Conservation (phyloP, 306 rosid species). For the Macrotyloma uniflorum region DNA sequence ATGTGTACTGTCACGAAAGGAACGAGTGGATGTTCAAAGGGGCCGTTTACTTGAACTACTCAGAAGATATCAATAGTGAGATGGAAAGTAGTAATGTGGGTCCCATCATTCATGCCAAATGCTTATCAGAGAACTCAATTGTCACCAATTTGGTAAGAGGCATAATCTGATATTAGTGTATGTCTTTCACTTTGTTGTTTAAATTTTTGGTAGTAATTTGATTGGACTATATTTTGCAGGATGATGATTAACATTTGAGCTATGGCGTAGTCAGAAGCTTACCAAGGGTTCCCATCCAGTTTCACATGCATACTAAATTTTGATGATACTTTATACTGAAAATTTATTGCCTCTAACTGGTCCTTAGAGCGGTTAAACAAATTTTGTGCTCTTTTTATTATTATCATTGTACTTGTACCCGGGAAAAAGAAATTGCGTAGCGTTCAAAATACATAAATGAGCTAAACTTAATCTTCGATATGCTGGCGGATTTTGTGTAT, state of each 20-base stretch:
- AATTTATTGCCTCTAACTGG: slow-evolving; percentile 51
- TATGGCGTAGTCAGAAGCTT: slow-evolving; percentile 36
- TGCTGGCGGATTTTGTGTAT: slow-evolving; percentile 23
- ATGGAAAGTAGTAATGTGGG: slow-evolving; percentile 49
- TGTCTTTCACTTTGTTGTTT: slow-evolving; percentile 12
- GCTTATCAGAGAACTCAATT: slow-evolving; percentile 65
- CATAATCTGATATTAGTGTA: slow-evolving; percentile 15
- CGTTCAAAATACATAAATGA: slow-evolving; percentile 45
- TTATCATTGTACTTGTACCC: slow-evolving; percentile 25
- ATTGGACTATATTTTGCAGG: slow-evolving; percentile 56
- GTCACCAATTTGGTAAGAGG: slow-evolving; percentile 60
- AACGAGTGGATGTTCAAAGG: slow-evolving; percentile 93
- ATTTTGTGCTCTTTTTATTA: slow-evolving; percentile 31
- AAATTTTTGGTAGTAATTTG: slow-evolving; percentile 30
- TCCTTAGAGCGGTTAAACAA: slow-evolving; percentile 41
- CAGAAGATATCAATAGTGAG: slow-evolving; percentile 49
- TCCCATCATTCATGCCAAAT: slow-evolving; percentile 79
- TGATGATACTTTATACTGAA: slow-evolving; percentile 40
- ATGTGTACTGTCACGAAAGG: slow-evolving; percentile 70
- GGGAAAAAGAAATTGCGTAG: slow-evolving; percentile 11
- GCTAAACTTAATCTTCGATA: slow-evolving; percentile 37
- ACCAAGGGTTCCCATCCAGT: slow-evolving; percentile 50
- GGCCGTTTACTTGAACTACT: slow-evolving; percentile 56
- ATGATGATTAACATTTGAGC: slow-evolving; percentile 45
- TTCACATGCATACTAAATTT: slow-evolving; percentile 47